Evolutionary conservation across 23 red algal species (phyloP).

Genomic region (Agarophyton chilense): DNA sequence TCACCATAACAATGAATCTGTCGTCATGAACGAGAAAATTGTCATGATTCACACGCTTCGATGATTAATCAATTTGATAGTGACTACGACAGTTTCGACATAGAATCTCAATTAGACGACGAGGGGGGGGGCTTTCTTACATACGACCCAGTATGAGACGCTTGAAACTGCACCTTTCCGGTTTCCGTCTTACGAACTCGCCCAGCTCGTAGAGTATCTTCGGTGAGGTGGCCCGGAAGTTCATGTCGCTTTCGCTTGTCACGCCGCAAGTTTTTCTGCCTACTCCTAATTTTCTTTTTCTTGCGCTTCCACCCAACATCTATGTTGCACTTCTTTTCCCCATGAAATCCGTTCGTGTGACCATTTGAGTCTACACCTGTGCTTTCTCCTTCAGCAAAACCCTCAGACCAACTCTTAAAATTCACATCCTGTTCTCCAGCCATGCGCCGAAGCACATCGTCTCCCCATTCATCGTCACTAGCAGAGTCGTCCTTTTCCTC

Average conservation of each 20-base stretch:
- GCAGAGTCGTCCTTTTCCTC: not conserved
- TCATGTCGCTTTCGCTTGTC: constrained; percentile 57
- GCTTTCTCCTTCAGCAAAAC: not conserved
- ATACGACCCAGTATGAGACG: not conserved
- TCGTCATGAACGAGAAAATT: not conserved
- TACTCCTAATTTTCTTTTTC: constrained; percentile 49
- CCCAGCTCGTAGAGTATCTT: constrained; percentile 54
- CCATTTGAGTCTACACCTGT: not conserved
- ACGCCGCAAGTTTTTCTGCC: constrained; percentile 75
- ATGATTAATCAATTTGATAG: not conserved
- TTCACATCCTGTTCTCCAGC: not conserved
- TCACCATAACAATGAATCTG: not conserved
- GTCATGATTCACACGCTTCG: not conserved
- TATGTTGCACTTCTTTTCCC: not conserved
- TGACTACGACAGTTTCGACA: no score
- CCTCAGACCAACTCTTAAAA: not conserved
- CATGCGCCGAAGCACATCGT: constrained; percentile 4
- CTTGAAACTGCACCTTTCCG: not conserved
- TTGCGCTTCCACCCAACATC: constrained; percentile 1
- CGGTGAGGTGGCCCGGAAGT: constrained; percentile 63
- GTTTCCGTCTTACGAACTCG: constrained; percentile 16
- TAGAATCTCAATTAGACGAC: no score
- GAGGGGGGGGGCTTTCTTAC: no score
- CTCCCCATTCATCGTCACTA: constrained; percentile 21
- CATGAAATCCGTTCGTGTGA: not conserved